A percentile compares a stretch with the other conserved stretches of the same genome.
Conservation (phyloP, 306 rosid species). For the Cicer chorassanicum region DNA sequence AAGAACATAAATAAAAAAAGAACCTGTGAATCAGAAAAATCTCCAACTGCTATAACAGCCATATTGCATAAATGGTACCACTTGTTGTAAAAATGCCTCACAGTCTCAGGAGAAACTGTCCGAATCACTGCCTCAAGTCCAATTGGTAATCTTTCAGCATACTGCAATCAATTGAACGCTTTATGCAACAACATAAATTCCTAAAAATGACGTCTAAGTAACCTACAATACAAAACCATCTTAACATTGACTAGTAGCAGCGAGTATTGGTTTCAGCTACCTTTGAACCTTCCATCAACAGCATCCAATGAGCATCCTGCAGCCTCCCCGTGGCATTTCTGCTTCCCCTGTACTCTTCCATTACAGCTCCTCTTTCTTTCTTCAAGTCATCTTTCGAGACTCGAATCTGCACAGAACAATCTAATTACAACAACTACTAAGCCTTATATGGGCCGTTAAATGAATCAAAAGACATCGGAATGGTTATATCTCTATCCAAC, state of each 20-base stretch:
- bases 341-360: constrained; percentile 91
- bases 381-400: constrained; percentile 82
- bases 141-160: constrained; percentile 91
- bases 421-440: constrained; percentile 7
- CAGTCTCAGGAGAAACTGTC: constrained; percentile 80
- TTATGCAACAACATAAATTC: constrained; percentile 32
- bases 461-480: too few species aligned
- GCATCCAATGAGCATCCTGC: constrained; percentile 92
- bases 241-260: constrained; percentile 3
- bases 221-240: constrained; percentile 26
- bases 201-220: constrained; percentile 12
- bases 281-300: constrained; percentile 94
- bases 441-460: too few species aligned
- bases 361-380: constrained; percentile 93
- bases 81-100: constrained; percentile 76
- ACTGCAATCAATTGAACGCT: constrained; percentile 62
- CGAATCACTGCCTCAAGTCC: constrained; percentile 91
- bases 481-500: too few species aligned
- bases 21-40: constrained; percentile 90
- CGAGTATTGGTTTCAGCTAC: constrained; percentile 44
- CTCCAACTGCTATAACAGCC: constrained; percentile 98
- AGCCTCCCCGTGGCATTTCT: constrained; percentile 94
- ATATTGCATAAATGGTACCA: constrained; percentile 92
- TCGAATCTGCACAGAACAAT: constrained; percentile 64
- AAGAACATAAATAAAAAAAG: constrained; percentile 40